Base-by-base conservation (phyloP, 1,284 basidiomycete species). In the Cutaneotrichosporon daszewskae region DNA sequence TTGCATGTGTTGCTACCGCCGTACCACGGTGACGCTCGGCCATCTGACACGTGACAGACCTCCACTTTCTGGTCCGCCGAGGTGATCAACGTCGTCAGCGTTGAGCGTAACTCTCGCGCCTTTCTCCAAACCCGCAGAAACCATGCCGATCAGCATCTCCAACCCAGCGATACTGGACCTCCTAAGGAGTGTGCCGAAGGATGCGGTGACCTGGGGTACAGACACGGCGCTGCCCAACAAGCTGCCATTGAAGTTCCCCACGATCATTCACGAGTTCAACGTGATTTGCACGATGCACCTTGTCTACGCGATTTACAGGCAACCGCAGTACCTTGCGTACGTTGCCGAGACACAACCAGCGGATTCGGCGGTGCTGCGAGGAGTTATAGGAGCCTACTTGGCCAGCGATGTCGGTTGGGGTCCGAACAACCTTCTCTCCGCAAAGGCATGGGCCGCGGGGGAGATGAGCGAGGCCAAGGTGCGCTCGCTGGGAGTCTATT, bases 221-320 rank as follows among this genome's bases (percentile, higher is more conserved):
- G n/a, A n/a, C n/a, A n/a, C n/a, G n/a, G n/a, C n/a, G n/a, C 54
- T 62, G 10, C 62, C 62, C 5, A 54, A 49, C 12, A 40, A 45
- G 13, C 49, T 65, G 4, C 62, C 62, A 5, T 53, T 65, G 5
- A 46, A 60, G 13, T 60, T 62, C 47, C 61, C 62, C 0, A 42
- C 61, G 17, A 47, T 52, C 13, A 40, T 59, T 4, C 62, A 65
- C 40, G 37, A 46, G 14, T 39, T 59, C 58, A 65, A 65, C 54
- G 37, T 58, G 25, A 50, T 63, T 23, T 40, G 54, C 14, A 44
- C 49, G 13, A 49, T 63, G 16, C 60, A 63, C 38, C 42, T 63
- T 16, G 35, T 58, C 10, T 22, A 47, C 36, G 22, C 43, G 5
- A 26, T 40, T 8, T 48, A 63, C 17, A 36, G 45, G 4, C 43